Conservation (phyloP, 1,139 yeast genomes). For the Candida tetrigidarum region DNA sequence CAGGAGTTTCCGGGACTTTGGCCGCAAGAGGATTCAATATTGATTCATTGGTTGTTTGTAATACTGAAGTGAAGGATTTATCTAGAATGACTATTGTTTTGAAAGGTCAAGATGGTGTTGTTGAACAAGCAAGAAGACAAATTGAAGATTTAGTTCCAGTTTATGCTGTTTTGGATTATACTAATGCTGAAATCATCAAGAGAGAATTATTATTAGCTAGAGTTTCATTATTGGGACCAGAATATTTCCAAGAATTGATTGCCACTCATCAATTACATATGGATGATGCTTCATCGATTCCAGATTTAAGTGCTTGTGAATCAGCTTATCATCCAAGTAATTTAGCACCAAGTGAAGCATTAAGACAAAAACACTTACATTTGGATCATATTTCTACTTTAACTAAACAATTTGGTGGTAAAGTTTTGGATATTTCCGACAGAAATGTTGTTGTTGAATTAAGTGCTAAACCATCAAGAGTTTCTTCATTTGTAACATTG, state of each 20-base stretch:
- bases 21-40: slow-evolving; percentile 99
- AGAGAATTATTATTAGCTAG: slow-evolving; percentile 91
- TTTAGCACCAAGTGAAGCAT: slow-evolving; percentile 88
- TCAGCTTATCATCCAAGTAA: slow-evolving; percentile 84
- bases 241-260: slow-evolving; percentile 92
- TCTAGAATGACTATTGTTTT: slow-evolving; percentile 97
- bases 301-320: slow-evolving; percentile 54
- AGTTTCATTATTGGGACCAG: slow-evolving; percentile 93
- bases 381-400: slow-evolving; percentile 81
- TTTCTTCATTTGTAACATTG: slow-evolving; percentile 83
- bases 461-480: slow-evolving; percentile 90
- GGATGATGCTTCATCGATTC: slow-evolving; percentile 43
- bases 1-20: slow-evolving; percentile 90
- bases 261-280: slow-evolving; percentile 75
- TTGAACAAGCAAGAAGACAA: slow-evolving; percentile 99
- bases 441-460: slow-evolving; percentile 94
- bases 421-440: slow-evolving; percentile 88
- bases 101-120: slow-evolving; percentile 93
- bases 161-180: slow-evolving; percentile 95
- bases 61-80: slow-evolving; percentile 93
- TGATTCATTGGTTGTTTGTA: slow-evolving; percentile 95
- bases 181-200: slow-evolving; percentile 86
- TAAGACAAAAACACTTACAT: slow-evolving; percentile 92
- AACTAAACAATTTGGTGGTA: slow-evolving; percentile 90
- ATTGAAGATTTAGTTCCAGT: slow-evolving; percentile 98